phyloP scores from a whole-genome alignment of 208 protist genomes.

The Leishmania martiniquensis region DNA sequence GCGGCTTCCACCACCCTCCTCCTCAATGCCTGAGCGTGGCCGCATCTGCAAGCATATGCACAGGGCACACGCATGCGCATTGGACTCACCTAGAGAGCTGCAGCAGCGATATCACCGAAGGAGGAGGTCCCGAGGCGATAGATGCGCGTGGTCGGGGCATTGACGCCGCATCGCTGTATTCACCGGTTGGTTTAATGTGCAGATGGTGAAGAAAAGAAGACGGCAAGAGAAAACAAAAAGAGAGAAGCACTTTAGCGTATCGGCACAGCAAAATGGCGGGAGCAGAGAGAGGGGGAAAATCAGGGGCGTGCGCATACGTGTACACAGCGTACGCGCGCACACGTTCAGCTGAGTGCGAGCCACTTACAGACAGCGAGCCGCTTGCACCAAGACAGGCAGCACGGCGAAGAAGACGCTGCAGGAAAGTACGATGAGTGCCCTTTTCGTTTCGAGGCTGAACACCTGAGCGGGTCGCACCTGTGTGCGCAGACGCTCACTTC shows the following conservation, averaged over 20 bases:
- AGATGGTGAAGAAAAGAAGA: background rate
- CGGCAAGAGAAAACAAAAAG: background rate
- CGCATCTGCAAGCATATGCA: background rate
- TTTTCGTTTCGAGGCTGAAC: background rate
- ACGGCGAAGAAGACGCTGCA: background rate
- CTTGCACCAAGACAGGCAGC: background rate
- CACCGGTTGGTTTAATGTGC: background rate
- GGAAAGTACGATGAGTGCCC: background rate
- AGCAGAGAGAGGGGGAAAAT: background rate
- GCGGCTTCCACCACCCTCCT: background rate
- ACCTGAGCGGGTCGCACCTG: background rate
- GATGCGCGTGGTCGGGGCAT: background rate
- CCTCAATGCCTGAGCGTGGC: background rate
- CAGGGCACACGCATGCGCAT: too few species aligned
- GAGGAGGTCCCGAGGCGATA: too few species aligned
- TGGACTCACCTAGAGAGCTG: too few species aligned
- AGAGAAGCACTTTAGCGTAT: background rate
- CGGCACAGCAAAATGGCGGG: background rate
- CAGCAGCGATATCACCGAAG: too few species aligned
- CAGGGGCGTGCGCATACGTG: too few species aligned
- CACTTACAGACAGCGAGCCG: background rate
- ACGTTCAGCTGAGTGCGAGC: too few species aligned
- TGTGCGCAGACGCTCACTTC: background rate
- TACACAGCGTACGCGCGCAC: background rate
- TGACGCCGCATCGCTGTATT: background rate